phyloP scores from a whole-genome alignment of 2,329 filamentous ascomycete species.

The Fusarium sambucinum region DNA sequence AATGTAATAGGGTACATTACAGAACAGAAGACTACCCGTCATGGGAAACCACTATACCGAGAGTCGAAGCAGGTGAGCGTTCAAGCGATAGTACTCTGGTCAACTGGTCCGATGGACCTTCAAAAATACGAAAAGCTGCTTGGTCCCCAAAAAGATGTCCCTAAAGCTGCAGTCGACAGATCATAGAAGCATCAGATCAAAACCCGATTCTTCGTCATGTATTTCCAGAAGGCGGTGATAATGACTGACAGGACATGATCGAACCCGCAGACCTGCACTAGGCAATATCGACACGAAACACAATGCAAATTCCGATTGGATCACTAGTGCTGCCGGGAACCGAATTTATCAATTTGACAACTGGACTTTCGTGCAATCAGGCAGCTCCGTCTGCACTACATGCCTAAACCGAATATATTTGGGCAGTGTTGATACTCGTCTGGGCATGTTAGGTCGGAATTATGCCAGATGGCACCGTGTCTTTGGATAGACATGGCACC shows the following conservation, averaged over 20 bases:
- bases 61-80: conserved; percentile 58
- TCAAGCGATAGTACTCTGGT: conserved; percentile 83
- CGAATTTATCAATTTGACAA: conserved; percentile 43
- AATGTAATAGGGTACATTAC: conserved; percentile 87
- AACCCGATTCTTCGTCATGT: conserved; percentile 5
- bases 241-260: conserved; percentile 27
- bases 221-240: not conserved
- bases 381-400: conserved; percentile 39
- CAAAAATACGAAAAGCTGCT: conserved; percentile 76
- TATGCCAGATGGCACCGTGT: conserved; percentile 62
- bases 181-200: conserved; percentile 12
- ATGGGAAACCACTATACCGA: conserved; percentile 19
- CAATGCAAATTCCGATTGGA: conserved; percentile 44
- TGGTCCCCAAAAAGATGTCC: conserved; percentile 5
- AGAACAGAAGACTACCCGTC: conserved; percentile 29
- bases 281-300: conserved; percentile 35
- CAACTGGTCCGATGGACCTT: conserved; percentile 78
- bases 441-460: conserved; percentile 44
- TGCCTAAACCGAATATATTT: conserved; percentile 36
- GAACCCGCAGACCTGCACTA: conserved; percentile 8
- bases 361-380: conserved; percentile 37
- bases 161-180: conserved; percentile 5
- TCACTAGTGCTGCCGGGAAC: conserved; percentile 39
- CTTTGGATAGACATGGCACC: conserved; percentile 55
- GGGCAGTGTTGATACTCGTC: conserved; percentile 41